Base-by-base conservation (phyloP, 176 grass and related monocot genomes). In the Raddia distichophylla region DNA sequence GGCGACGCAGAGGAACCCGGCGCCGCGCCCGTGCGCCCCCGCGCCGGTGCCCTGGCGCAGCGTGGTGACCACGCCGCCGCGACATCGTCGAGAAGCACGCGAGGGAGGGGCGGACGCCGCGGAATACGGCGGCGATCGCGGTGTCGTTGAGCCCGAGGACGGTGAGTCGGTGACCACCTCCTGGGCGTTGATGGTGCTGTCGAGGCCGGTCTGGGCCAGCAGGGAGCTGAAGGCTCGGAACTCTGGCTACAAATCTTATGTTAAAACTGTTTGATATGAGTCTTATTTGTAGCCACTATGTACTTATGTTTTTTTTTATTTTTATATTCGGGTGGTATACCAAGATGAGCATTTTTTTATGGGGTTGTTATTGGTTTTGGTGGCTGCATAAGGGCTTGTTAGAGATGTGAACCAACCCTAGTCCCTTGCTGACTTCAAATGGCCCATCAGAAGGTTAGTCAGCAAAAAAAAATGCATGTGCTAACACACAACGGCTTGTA, bases 21-120 rank as follows among this genome's bases (percentile, higher is more conserved):
- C n/a, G n/a, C n/a, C 71, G 67, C 44, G 22, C 45, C 10, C 79
- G 75, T 7, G 61, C 77, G 33, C n/a, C n/a, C n/a, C n/a, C n/a
- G 80, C 18, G 18, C 86, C 76, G 15, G 75, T 57, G 5, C 45
- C 66, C 76, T 89, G 91, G 78, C 91, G 76, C 76, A 91, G 84
- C 15, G 91, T 93, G 62, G 88, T 89, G 86, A 89, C 60, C 54
- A 85, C n/a, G 69, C 7, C 18, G 66, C 66, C 62, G 60, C 16
- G 78, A 67, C 47, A 59, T n/a, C 77, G 20, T 44, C 42, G 42
- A 94, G 79, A n/a, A n/a, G n/a, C n/a, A n/a, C n/a, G n/a, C n/a
- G n/a, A n/a, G n/a, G n/a, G n/a, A n/a, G n/a, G n/a, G n/a, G n/a
- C n/a, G n/a, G n/a, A n/a, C n/a, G n/a, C n/a, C n/a, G n/a, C 27